Percentiles rank a stretch among this genome's conserved stretches.
Conservation (phyloP, 306 rosid genomes). For the Nissolia schottii region DNA sequence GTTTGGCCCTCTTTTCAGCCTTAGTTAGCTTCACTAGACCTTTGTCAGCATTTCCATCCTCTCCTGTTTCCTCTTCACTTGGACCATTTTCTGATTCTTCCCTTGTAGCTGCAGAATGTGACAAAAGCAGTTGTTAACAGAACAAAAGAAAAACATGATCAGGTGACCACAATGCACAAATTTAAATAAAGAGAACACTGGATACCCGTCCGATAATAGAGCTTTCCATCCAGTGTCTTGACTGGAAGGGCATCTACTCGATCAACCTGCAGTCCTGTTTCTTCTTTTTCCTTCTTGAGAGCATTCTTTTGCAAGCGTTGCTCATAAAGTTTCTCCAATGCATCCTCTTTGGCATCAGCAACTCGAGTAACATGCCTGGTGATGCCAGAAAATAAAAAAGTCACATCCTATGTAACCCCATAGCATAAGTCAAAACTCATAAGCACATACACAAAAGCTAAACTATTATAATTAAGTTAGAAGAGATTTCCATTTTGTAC, state of each 20-base stretch:
- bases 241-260: conserved; percentile 89
- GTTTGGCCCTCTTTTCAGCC: conserved; percentile 83
- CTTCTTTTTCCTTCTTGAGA: conserved; percentile 57
- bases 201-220: conserved; percentile 61
- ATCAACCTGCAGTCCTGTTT: conserved; percentile 55
- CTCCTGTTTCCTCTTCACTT: conserved; percentile 41
- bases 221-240: conserved; percentile 72
- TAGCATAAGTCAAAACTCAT: background rate
- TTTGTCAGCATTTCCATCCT: conserved; percentile 34
- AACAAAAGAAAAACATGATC: background rate
- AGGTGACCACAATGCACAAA: conserved; percentile 5
- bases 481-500: background rate
- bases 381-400: background rate
- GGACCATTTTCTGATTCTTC: conserved; percentile 34
- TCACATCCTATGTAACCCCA: background rate
- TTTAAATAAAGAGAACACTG: background rate
- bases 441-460: background rate
- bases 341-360: conserved; percentile 87
- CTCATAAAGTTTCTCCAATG: conserved; percentile 83
- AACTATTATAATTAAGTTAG: background rate
- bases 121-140: background rate
- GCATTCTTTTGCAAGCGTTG: conserved; percentile 58
- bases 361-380: conserved; percentile 87
- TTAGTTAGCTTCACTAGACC: conserved; percentile 65
- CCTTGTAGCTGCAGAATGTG: conserved; percentile 43